A percentile compares a stretch with the other conserved stretches of the same genome.
Evolutionary conservation across 305 asterid genomes (phyloP).

Genomic region (Solanum aculeatissimum): DNA sequence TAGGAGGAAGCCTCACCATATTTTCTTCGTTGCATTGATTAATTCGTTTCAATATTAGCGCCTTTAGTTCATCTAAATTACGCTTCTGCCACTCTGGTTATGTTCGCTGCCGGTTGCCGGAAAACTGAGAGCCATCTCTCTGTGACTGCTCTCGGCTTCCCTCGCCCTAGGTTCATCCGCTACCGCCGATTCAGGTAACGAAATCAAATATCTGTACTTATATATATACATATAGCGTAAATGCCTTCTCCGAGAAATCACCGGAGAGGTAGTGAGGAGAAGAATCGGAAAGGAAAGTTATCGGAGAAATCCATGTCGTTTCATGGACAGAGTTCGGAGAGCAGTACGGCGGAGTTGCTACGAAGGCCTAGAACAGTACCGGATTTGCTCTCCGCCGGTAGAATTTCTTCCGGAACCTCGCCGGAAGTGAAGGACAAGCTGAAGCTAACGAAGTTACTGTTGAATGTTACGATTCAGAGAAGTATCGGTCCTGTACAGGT

Average conservation of each 20-base stretch:
- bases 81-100: conserved; percentile 5
- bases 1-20: neutral
- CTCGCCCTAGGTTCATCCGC: conserved; percentile 7
- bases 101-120: conserved; percentile 11
- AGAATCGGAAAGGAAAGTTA: conserved; percentile 13
- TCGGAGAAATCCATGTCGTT: conserved; percentile 23
- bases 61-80: neutral
- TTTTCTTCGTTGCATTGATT: neutral
- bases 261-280: conserved; percentile 13
- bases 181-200: conserved; percentile 17
- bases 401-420: neutral
- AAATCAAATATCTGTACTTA: neutral
- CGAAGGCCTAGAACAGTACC: conserved; percentile 34
- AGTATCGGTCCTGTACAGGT: conserved; percentile 64
- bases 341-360: neutral
- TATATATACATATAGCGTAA: neutral
- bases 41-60: neutral
- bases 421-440: neutral
- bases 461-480: conserved; percentile 75
- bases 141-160: neutral
- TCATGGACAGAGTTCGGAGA: conserved; percentile 10
- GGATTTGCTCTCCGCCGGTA: conserved; percentile 12
- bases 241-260: conserved; percentile 25
- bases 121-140: conserved; percentile 16
- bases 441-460: conserved; percentile 40